These are phyloP conservation scores for Psilocybe cyanescens DNA, from an alignment of 768 basidiomycete genomes.

Conservation along the genomic window DNA sequence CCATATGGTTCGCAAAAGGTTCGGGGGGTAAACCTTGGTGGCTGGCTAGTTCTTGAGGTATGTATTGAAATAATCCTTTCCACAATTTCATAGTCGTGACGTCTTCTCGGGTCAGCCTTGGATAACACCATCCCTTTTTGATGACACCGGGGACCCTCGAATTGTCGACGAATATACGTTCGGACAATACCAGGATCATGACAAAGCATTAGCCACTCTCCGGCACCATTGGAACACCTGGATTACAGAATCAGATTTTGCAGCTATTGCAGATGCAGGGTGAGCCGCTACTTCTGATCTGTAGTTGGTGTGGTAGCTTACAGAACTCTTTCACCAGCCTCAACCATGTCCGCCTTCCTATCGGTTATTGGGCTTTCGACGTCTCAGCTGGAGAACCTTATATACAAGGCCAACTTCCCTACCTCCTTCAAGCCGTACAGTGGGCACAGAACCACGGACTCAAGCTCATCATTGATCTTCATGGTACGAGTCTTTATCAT, in stretches of 20 bases:
- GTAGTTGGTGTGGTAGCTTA: not conserved
- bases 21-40: constrained; percentile 84
- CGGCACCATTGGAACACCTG: constrained; percentile 77
- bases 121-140: constrained; percentile 78
- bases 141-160: constrained; percentile 55
- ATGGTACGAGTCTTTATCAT: constrained; percentile 38
- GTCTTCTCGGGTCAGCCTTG: constrained; percentile 50
- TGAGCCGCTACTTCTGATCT: constrained; percentile 31
- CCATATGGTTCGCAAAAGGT: constrained; percentile 73
- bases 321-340: constrained; percentile 43
- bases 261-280: constrained; percentile 76
- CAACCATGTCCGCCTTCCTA: constrained; percentile 83
- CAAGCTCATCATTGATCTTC: constrained; percentile 83
- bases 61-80: not conserved
- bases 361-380: constrained; percentile 92
- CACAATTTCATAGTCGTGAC: not conserved
- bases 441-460: constrained; percentile 76
- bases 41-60: constrained; percentile 53
- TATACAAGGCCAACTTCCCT: constrained; percentile 76
- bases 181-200: constrained; percentile 55
- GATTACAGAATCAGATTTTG: constrained; percentile 68
- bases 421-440: constrained; percentile 62
- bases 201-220: constrained; percentile 49
- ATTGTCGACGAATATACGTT: constrained; percentile 86
- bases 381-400: constrained; percentile 80